phyloP scores from a whole-genome alignment of 805 yeast genomes.

The Hermanozyma aechmeae region DNA sequence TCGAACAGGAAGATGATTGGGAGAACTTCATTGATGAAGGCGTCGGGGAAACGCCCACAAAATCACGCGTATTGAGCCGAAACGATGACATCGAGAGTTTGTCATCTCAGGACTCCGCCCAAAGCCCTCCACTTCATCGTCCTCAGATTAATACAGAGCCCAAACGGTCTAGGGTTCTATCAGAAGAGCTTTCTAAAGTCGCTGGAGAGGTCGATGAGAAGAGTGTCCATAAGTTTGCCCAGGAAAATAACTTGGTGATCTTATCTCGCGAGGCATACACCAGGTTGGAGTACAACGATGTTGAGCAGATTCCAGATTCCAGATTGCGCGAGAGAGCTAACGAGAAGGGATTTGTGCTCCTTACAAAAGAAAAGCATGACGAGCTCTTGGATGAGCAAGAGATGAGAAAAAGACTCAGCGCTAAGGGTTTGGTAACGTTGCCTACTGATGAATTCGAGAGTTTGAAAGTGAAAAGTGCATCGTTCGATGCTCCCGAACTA shows the following conservation, averaged over 20 bases:
- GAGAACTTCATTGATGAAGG: constrained; percentile 29
- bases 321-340: constrained; percentile 14
- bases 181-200: constrained; percentile 9
- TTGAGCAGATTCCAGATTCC: constrained; percentile 14
- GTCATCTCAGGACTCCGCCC: too few species aligned
- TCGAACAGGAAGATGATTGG: constrained; percentile 23
- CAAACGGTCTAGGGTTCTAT: constrained; percentile 6
- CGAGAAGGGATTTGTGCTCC: constrained; percentile 18
- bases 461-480: constrained; percentile 6
- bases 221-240: constrained; percentile 25
- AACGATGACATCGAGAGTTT: too few species aligned
- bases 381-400: constrained; percentile 21
- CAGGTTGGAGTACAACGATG: constrained; percentile 16
- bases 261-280: constrained; percentile 24
- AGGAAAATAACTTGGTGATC: constrained; percentile 20
- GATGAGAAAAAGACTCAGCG: constrained; percentile 21
- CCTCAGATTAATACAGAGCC: too few species aligned
- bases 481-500: constrained; percentile 13
- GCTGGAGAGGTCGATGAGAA: constrained; percentile 8
- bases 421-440: constrained; percentile 24
- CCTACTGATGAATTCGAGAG: constrained; percentile 14
- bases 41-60: too few species aligned
- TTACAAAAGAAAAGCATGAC: constrained; percentile 18
- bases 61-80: too few species aligned
- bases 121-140: too few species aligned